These are phyloP conservation scores for Rasamsonia emersonii DNA, from an alignment of 2,329 filamentous ascomycete genomes.

Conservation along the genomic window DNA sequence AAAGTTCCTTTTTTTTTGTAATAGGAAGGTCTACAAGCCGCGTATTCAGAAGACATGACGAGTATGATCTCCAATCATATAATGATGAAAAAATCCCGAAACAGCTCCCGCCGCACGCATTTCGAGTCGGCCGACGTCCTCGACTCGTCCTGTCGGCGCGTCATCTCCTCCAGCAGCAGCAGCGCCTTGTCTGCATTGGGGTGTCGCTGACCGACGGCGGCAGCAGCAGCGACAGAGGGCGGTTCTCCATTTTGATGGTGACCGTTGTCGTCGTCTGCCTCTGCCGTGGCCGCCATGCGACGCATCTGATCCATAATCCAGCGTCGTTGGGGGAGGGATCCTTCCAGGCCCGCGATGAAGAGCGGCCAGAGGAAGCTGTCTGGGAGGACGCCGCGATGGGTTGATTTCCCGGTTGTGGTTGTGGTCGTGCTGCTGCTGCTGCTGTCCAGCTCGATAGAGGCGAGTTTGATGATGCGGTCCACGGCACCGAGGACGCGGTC, in stretches of 20 bases:
- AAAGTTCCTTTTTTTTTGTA: no score
- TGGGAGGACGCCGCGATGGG: no score
- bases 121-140: conserved; percentile 27
- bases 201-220: conserved; percentile 14
- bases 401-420: no score
- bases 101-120: conserved; percentile 25
- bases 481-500: conserved; percentile 28
- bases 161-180: conserved; percentile 26
- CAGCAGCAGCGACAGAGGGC: conserved; percentile 5
- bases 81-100: conserved; percentile 25
- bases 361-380: conserved; percentile 28
- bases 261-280: no score
- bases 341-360: conserved; percentile 26
- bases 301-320: conserved; percentile 28
- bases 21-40: no score
- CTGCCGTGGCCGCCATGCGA: no score
- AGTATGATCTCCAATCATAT: no score
- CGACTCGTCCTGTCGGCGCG: conserved; percentile 23
- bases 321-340: conserved; percentile 20
- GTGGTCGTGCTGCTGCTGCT: no score
- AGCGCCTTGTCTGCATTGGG: conserved; percentile 23
- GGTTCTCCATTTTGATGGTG: no score
- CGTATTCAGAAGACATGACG: no score
- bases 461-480: conserved; percentile 27
- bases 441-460: conserved; percentile 18